Conservation (phyloP, 148 eudicot species). For the Camellia lanceoleosa region DNA sequence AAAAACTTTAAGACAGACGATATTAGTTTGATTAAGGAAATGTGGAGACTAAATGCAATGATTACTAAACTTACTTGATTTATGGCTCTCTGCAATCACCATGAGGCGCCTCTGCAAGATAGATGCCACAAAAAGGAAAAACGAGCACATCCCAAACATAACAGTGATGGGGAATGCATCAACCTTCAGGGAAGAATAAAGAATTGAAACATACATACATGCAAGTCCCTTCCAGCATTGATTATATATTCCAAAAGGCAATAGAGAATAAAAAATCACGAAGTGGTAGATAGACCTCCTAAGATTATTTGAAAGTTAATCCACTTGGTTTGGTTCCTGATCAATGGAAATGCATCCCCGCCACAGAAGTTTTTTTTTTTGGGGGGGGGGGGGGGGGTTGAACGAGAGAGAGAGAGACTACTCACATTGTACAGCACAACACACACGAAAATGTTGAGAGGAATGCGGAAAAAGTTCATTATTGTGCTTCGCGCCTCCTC, state of each 20-base stretch:
- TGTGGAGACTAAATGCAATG: neutral
- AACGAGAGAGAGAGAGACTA: neutral
- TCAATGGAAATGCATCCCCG: neutral
- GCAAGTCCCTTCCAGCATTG: neutral
- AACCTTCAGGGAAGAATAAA: slow-evolving; percentile 39
- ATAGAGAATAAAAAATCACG: neutral
- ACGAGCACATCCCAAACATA: slow-evolving; percentile 92
- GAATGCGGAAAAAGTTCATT: slow-evolving; percentile 93
- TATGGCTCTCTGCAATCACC: slow-evolving; percentile 48
- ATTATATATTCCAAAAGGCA: neutral
- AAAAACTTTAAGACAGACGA: neutral
- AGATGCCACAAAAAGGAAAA: slow-evolving; percentile 71
- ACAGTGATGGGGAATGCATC: slow-evolving; percentile 78
- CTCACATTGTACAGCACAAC: slow-evolving; percentile 78
- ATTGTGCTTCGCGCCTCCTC: slow-evolving; percentile 94
- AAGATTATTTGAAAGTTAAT: neutral
- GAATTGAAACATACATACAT: neutral
- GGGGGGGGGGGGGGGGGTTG: neutral
- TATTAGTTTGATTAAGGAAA: too few species aligned
- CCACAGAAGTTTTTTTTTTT: neutral
- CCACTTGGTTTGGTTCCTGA: neutral
- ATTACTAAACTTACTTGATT: slow-evolving; percentile 50
- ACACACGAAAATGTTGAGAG: slow-evolving; percentile 80
- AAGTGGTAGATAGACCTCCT: neutral
- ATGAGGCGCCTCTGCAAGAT: slow-evolving; percentile 74